Evolutionary conservation across 176 grass and related monocot genomes (phyloP), one percentile per base, ranked within the genome.

Genomic region (Phoenix roebelenii): DNA sequence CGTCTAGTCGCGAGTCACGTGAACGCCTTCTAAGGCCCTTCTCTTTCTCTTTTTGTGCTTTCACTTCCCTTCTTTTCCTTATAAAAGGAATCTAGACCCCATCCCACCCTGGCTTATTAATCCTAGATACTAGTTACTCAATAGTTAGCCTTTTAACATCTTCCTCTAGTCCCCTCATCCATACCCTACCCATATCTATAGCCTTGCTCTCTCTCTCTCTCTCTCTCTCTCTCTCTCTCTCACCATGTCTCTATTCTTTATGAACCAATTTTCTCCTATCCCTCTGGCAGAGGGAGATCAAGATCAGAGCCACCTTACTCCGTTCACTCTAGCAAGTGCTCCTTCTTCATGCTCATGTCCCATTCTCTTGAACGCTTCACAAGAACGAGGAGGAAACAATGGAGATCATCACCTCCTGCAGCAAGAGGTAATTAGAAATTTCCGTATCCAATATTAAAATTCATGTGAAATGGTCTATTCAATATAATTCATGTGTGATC

Each of bases 281-380:
- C 82, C 85, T 79, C 81, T 88, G 16, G 78, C 67, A 72, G 85
- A 89, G 67, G 81, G 73, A 69, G 78, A 85, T 81, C 83, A 87
- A 63, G 76, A 83, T 78, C 76, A 64, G 59, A 73, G 67, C 10
- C 80, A 85, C 61, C 79, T 89, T 54, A 84, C 86, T 19, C 75
- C 67, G 54, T 75, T 94, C 74, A 82, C 70, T 48, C 30, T 82
- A 58, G 66, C 77, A 4, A 94, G 66, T 65, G 84, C 88, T 39
- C 52, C 78, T 54, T 64, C 64, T 54, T 71, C 60, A 1, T 44
- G 85, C 56, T 35, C 83, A 57, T 85, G 79, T 57, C 77, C 81
- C 49, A 89, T 89, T 65, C 54, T 89, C 71, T 80, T 89, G 61
- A 66, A 65, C 72, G 82, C 6, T 63, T 39, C 50, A n/a, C 51